These are phyloP conservation scores for Phytophthora ohioensis DNA, from an alignment of 352 stramenopile genomes.

Conservation along the genomic window DNA sequence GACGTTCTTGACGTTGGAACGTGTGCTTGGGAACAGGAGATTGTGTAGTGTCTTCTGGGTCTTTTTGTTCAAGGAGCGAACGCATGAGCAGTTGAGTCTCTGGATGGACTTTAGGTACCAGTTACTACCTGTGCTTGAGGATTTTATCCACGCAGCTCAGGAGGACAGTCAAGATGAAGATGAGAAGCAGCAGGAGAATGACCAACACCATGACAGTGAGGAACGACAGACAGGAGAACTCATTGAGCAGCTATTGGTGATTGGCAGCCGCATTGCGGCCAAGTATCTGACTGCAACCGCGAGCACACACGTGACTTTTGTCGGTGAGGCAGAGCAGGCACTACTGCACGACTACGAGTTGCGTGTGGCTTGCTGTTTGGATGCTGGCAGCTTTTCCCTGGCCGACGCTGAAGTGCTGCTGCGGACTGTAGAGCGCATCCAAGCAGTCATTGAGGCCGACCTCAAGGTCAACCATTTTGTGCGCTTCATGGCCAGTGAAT, in stretches of 20 bases:
- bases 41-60: constrained; percentile 90
- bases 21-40: constrained; percentile 76
- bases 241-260: constrained; percentile 72
- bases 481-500: constrained; percentile 84
- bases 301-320: constrained; percentile 72
- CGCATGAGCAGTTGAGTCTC: constrained; percentile 80
- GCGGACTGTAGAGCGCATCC: constrained; percentile 62
- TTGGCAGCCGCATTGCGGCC: constrained; percentile 61
- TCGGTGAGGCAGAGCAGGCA: constrained; percentile 67
- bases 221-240: constrained; percentile 57
- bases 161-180: constrained; percentile 44
- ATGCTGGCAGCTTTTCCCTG: constrained; percentile 73
- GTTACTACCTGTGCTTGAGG: constrained; percentile 66
- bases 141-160: constrained; percentile 58
- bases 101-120: constrained; percentile 88
- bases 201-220: constrained; percentile 33
- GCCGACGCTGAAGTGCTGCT: constrained; percentile 70
- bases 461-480: constrained; percentile 90
- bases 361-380: constrained; percentile 62
- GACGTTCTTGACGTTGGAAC: constrained; percentile 76
- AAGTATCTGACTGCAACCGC: constrained; percentile 71
- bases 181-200: constrained; percentile 34
- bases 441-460: constrained; percentile 72
- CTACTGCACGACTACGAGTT: constrained; percentile 71
- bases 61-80: constrained; percentile 87